Conservation (phyloP, 2,329 filamentous ascomycete species). For the Sporothrix luriei region DNA sequence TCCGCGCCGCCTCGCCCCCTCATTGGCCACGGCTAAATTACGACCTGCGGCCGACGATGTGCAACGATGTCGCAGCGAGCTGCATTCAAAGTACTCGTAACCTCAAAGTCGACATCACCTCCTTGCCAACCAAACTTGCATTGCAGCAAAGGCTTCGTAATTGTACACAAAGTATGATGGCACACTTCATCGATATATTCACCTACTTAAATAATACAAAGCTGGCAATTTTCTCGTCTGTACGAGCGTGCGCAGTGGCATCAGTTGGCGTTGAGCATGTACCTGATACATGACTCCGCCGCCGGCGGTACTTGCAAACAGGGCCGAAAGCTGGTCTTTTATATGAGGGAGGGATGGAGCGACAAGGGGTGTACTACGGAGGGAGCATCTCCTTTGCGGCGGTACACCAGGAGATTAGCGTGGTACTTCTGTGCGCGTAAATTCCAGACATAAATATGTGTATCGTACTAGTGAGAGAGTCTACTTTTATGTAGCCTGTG, state of each 20-base stretch:
- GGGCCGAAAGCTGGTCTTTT: slow-evolving; percentile 35
- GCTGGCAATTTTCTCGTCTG: too few species aligned
- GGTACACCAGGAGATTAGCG: slow-evolving; percentile 4
- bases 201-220: too few species aligned
- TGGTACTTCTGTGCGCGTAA: neutral
- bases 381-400: slow-evolving; percentile 1
- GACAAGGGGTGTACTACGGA: slow-evolving; percentile 27
- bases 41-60: slow-evolving; percentile 37
- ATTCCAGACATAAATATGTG: neutral
- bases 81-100: slow-evolving; percentile 17
- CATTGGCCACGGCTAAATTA: slow-evolving; percentile 45
- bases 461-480: neutral
- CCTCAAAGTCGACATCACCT: neutral
- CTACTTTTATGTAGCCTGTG: neutral
- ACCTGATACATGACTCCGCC: neutral
- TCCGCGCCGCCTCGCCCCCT: slow-evolving; percentile 2
- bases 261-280: slow-evolving; percentile 2
- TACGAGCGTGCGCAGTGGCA: too few species aligned
- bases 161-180: neutral
- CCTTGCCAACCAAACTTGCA: neutral
- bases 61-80: slow-evolving; percentile 20
- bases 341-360: slow-evolving; percentile 28
- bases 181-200: too few species aligned
- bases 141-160: neutral
- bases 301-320: slow-evolving; percentile 35